Conservation (phyloP, 352 stramenopile genomes). For the Phytopythium aichiense region DNA sequence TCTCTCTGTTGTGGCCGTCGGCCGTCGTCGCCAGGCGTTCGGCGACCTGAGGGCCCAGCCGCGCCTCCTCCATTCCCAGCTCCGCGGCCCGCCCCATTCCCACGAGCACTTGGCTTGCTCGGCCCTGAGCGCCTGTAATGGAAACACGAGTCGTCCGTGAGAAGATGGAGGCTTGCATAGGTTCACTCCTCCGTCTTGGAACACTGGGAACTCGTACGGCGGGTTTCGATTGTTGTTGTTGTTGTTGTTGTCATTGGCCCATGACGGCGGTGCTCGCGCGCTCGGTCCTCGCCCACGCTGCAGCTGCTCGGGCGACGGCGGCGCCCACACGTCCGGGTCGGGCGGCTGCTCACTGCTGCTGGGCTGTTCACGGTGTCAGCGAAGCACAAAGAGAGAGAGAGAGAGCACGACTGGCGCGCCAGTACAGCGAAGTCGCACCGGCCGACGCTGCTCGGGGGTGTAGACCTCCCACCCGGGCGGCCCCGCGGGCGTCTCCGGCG, state of each 20-base stretch:
- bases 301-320: conserved; percentile 53
- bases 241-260: conserved; percentile 46
- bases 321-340: conserved; percentile 73
- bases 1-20: conserved; percentile 34
- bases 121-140: neutral
- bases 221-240: conserved; percentile 34
- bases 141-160: neutral
- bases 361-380: neutral
- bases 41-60: conserved; percentile 36
- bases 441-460: conserved; percentile 20
- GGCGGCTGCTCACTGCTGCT: conserved; percentile 18
- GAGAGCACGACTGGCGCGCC: neutral
- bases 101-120: neutral
- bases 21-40: conserved; percentile 49
- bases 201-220: conserved; percentile 2
- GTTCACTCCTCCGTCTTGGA: neutral
- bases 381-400: neutral
- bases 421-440: neutral
- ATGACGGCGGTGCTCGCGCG: conserved; percentile 38
- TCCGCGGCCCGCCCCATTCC: neutral
- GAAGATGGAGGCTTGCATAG: neutral
- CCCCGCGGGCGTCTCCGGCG: conserved; percentile 19
- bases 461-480: conserved; percentile 55
- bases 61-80: conserved; percentile 11
- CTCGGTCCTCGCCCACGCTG: conserved; percentile 12